Percentiles rank a stretch among this genome's conserved stretches.
Conservation (phyloP, 805 yeast genomes). For the Nakazawaea holstii region DNA sequence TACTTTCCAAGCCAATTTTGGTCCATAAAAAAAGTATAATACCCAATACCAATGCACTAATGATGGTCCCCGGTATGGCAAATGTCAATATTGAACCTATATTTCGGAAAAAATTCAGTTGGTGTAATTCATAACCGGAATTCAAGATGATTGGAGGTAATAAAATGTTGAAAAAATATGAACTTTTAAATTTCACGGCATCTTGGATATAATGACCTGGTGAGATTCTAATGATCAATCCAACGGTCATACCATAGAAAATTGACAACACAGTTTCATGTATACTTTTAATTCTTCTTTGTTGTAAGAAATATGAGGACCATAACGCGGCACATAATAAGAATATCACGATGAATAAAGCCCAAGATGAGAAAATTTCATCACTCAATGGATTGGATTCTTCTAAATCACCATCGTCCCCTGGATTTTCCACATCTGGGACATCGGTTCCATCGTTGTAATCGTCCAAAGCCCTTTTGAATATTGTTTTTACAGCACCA, state of each 20-base stretch:
- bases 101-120: conserved; percentile 89
- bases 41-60: conserved; percentile 90
- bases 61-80: conserved; percentile 96
- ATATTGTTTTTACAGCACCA: conserved; percentile 16
- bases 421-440: conserved; percentile 20
- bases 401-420: conserved; percentile 40
- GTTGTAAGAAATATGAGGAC: conserved; percentile 92
- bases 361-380: conserved; percentile 97
- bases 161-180: conserved; percentile 88
- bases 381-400: conserved; percentile 82
- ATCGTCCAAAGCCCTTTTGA: conserved; percentile 21
- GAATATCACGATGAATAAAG: conserved; percentile 78
- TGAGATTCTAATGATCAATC: conserved; percentile 78
- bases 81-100: conserved; percentile 85
- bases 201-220: conserved; percentile 98
- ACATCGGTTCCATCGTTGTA: conserved; percentile 18
- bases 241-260: conserved; percentile 95
- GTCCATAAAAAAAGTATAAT: conserved; percentile 85
- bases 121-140: conserved; percentile 95
- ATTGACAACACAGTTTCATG: conserved; percentile 97
- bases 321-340: conserved; percentile 84
- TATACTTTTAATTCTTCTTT: conserved; percentile 85
- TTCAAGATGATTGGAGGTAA: conserved; percentile 95
- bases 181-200: conserved; percentile 89
- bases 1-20: conserved; percentile 82